Conservation (phyloP, 768 basidiomycete genomes). For the Lactarius indigo region DNA sequence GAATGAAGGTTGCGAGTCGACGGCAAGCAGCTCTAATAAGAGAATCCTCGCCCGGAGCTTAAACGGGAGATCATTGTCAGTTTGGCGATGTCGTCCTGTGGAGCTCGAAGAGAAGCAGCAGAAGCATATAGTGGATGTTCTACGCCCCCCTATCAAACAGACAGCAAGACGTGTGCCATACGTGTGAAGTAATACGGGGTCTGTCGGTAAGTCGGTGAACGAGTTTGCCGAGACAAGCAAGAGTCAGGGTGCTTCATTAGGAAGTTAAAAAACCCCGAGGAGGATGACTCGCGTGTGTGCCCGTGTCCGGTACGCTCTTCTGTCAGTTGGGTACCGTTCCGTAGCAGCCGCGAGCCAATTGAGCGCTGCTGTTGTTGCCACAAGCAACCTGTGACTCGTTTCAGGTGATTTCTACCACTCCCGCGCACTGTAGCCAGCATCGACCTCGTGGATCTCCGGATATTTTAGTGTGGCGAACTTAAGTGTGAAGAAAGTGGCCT, state of each 20-base stretch:
- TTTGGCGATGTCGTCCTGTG: slow-evolving; percentile 1
- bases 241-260: not conserved
- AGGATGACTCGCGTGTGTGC: slow-evolving; percentile 13
- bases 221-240: not conserved
- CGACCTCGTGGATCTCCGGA: slow-evolving; percentile 3
- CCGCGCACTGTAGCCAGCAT: not conserved
- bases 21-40: not conserved
- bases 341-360: not conserved
- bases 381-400: slow-evolving; percentile 15
- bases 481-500: slow-evolving; percentile 2
- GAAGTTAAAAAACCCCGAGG: not conserved
- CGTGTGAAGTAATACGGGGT: not conserved
- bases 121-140: slow-evolving; percentile 1
- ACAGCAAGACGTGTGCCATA: not conserved
- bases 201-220: not conserved
- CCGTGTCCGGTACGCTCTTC: not conserved
- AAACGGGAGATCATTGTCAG: not conserved
- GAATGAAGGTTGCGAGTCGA: not conserved
- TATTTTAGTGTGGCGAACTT: not conserved
- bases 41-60: slow-evolving; percentile 8
- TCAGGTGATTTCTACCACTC: slow-evolving; percentile 5
- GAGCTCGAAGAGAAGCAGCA: slow-evolving; percentile 14
- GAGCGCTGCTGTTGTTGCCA: not conserved
- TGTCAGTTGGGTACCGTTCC: not conserved
- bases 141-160: not conserved